Percentiles rank a stretch among this genome's conserved stretches.
Evolutionary conservation across 176 grass and related monocot species (phyloP).

Genomic region (Neostapfia colusana): DNA sequence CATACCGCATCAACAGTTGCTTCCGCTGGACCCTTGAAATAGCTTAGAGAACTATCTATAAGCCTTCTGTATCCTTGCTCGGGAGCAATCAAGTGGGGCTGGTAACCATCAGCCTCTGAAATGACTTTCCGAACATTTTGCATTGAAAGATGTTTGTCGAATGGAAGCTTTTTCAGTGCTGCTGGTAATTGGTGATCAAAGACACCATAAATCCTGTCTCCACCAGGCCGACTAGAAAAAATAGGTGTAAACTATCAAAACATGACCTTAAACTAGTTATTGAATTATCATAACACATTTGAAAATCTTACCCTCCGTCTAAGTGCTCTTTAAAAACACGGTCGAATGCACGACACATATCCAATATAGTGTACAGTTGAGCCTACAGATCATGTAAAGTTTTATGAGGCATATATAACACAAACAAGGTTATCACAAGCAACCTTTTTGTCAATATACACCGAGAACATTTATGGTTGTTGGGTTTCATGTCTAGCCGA

Average conservation of each 20-base stretch:
- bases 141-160: constrained; percentile 89
- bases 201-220: constrained; percentile 97
- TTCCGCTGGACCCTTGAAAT: constrained; percentile 98
- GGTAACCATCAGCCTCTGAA: constrained; percentile 99
- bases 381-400: constrained; percentile 53
- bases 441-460: background rate
- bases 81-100: constrained; percentile 98
- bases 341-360: constrained; percentile 99
- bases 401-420: constrained; percentile 18
- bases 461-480: too few relatives aligned
- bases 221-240: constrained; percentile 80
- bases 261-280: background rate
- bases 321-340: constrained; percentile 98
- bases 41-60: constrained; percentile 96
- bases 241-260: constrained; percentile 19
- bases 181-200: constrained; percentile 94
- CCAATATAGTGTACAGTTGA: constrained; percentile 98
- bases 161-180: constrained; percentile 98
- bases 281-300: background rate
- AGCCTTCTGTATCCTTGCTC: constrained; percentile 98
- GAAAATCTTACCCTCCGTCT: constrained; percentile 86
- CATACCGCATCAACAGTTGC: constrained; percentile 95
- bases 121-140: constrained; percentile 97
- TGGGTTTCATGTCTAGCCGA: too few relatives aligned
- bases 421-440: constrained; percentile 5